Percentiles rank a stretch among this genome's conserved stretches.
phyloP scores from a whole-genome alignment of 2,329 filamentous ascomycete genomes.

The Colletotrichum agaves region DNA sequence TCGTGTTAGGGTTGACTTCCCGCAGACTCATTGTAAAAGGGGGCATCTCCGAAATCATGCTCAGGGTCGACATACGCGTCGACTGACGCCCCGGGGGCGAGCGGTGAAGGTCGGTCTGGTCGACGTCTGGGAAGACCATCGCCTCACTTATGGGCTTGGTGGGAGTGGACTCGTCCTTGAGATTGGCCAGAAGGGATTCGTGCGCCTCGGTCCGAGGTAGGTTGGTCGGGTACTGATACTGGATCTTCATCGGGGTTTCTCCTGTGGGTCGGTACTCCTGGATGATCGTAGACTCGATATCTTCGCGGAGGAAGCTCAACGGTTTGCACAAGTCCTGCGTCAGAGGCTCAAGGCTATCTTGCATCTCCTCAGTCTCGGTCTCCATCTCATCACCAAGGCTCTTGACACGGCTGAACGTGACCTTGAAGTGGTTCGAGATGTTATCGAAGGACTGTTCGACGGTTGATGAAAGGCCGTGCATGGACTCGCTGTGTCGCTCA shows the following conservation, averaged over 20 bases:
- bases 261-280: constrained; percentile 88
- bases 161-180: constrained; percentile 49
- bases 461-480: constrained; percentile 72
- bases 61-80: constrained; percentile 35
- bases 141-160: constrained; percentile 25
- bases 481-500: constrained; percentile 71
- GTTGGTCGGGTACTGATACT: constrained; percentile 82
- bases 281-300: constrained; percentile 72
- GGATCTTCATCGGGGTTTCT: constrained; percentile 81
- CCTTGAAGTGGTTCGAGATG: constrained; percentile 76
- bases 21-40: constrained; percentile 59
- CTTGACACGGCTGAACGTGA: constrained; percentile 74
- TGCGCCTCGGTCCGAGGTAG: constrained; percentile 77
- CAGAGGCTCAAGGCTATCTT: constrained; percentile 71
- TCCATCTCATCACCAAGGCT: constrained; percentile 76
- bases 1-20: constrained; percentile 60
- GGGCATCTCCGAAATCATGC: constrained; percentile 37
- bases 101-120: constrained; percentile 36
- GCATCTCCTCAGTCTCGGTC: constrained; percentile 66
- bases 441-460: constrained; percentile 79
- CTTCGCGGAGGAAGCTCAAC: constrained; percentile 75
- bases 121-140: constrained; percentile 56
- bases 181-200: constrained; percentile 55
- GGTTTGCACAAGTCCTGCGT: constrained; percentile 71
- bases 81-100: constrained; percentile 31